Evolutionary conservation across 306 rosid species (phyloP), one percentile per base, ranked within the genome.

Genomic region (Lagenaria siceraria): DNA sequence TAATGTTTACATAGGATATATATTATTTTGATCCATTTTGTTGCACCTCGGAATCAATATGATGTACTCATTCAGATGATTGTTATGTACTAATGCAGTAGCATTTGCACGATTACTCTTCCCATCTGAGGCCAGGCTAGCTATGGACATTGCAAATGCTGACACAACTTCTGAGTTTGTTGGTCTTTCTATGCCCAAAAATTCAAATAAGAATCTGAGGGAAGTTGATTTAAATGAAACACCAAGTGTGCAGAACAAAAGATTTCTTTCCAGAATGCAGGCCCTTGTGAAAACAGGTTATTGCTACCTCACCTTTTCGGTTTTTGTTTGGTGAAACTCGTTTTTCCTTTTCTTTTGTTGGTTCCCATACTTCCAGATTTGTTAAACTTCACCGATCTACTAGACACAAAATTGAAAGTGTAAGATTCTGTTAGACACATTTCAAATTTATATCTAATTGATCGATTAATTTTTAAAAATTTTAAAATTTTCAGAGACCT

Each of bases 141-240:
- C 87, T 38, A 81, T 83, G 87, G 84, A 79, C 40, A 80, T 77
- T 81, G 89, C 89, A 56, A 82, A 83, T 43, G 81, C 75, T 0
- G 89, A 81, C 46, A 81, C 85, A 33, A 77, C 84, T 12, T 64
- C 89, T 4, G 85, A 74, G 77, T 70, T 81, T 69, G 40, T 82
- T 22, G 84, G 82, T 52, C 35, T 52, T 40, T 6, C 74, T 51
- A 60, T 56, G 24, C 51, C 85, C 36, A 82, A 83, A 70, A 83
- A 82, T 7, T 74, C 87, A 60, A 83, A 53, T 74, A 83, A 81
- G 69, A 83, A 83, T 70, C 66, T 86, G 68, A 81, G 84, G 76
- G 89, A 86, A 66, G 89, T 86, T 77, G 85, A 86, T 78, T 77
- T 86, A 68, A 86, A 86, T 49, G 89, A 86, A 79, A 86, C 85